Percentiles rank a stretch among this genome's conserved stretches.
phyloP scores from a whole-genome alignment of 306 rosid species.

The Delonix regia region DNA sequence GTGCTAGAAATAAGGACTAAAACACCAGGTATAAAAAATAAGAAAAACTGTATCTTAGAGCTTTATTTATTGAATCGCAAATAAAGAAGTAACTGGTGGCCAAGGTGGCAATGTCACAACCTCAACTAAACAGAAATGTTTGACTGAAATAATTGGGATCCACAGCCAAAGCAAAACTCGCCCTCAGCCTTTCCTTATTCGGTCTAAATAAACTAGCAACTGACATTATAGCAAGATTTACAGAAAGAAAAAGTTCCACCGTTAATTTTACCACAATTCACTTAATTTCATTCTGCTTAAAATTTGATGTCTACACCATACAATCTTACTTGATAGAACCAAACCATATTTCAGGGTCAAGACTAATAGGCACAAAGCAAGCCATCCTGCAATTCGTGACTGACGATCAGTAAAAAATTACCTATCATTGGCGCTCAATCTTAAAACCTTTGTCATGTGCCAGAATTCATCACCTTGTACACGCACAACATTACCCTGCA shows the following conservation, averaged over 20 bases:
- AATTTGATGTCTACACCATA: background rate
- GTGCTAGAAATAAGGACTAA: slow-evolving; percentile 6
- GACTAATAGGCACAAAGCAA: background rate
- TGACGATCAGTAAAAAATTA: slow-evolving; percentile 32
- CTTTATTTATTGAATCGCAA: slow-evolving; percentile 14
- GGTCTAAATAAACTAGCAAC: slow-evolving; percentile 14
- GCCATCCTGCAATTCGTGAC: slow-evolving; percentile 4
- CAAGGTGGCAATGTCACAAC: background rate
- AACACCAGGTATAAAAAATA: background rate
- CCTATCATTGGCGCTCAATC: slow-evolving; percentile 78
- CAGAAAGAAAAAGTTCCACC: slow-evolving; percentile 7
- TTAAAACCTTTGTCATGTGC: slow-evolving; percentile 92
- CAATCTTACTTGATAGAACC: slow-evolving; percentile 18
- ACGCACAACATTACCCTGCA: slow-evolving; percentile 72
- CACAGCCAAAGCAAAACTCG: background rate
- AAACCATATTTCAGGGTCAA: slow-evolving; percentile 10
- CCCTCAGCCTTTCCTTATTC: slow-evolving; percentile 2
- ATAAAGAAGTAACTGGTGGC: slow-evolving; percentile 13
- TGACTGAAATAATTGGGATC: slow-evolving; percentile 22
- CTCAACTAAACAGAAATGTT: background rate
- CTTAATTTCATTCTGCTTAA: background rate
- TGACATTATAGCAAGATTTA: slow-evolving; percentile 7
- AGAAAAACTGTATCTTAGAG: background rate
- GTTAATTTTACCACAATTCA: slow-evolving; percentile 5
- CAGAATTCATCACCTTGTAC: slow-evolving; percentile 88